Percentiles rank a stretch among this genome's conserved stretches.
Evolutionary conservation across 2,329 filamentous ascomycete genomes (phyloP).

Genomic region (Colletotrichum somersetense): DNA sequence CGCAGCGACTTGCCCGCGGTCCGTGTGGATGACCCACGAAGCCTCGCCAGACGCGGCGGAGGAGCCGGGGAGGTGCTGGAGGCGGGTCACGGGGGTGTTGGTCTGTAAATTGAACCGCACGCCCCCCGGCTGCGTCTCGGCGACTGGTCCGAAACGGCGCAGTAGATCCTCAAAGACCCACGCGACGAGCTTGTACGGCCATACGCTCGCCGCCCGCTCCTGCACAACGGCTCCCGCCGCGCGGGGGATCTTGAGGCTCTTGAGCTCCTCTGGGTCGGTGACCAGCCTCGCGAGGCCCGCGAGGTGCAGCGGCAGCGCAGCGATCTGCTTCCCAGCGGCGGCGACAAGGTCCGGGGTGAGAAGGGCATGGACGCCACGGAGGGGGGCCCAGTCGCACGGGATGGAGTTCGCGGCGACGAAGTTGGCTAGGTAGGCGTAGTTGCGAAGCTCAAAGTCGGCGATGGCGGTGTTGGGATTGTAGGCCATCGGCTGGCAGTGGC

Average conservation of each 20-base stretch:
- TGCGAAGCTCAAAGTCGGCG: slow-evolving; percentile 78
- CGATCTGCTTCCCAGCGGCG: slow-evolving; percentile 63
- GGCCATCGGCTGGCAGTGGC: slow-evolving; percentile 80
- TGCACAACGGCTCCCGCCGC: slow-evolving; percentile 76
- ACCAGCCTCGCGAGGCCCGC: slow-evolving; percentile 61
- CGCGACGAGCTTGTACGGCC: slow-evolving; percentile 87
- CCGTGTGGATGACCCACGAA: slow-evolving; percentile 74
- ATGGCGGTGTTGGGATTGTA: slow-evolving; percentile 72
- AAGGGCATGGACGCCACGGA: slow-evolving; percentile 74
- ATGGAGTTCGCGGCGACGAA: slow-evolving; percentile 70
- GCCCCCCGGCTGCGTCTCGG: slow-evolving; percentile 38
- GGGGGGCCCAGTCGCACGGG: slow-evolving; percentile 76
- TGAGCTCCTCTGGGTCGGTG: slow-evolving; percentile 56
- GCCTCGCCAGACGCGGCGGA: slow-evolving; percentile 13
- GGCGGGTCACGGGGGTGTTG: slow-evolving; percentile 71
- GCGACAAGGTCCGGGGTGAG: slow-evolving; percentile 68
- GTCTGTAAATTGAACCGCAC: slow-evolving; percentile 78
- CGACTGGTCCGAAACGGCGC: slow-evolving; percentile 45
- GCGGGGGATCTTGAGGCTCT: slow-evolving; percentile 64
- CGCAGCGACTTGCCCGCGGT: slow-evolving; percentile 74
- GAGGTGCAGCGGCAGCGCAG: slow-evolving; percentile 70
- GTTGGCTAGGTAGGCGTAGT: slow-evolving; percentile 70
- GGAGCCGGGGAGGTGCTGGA: slow-evolving; percentile 52
- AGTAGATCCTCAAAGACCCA: slow-evolving; percentile 75
- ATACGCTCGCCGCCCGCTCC: slow-evolving; percentile 74